These are phyloP conservation scores for Aurifilum marmelostoma DNA, from an alignment of 2,329 filamentous ascomycete species.

Conservation along the genomic window DNA sequence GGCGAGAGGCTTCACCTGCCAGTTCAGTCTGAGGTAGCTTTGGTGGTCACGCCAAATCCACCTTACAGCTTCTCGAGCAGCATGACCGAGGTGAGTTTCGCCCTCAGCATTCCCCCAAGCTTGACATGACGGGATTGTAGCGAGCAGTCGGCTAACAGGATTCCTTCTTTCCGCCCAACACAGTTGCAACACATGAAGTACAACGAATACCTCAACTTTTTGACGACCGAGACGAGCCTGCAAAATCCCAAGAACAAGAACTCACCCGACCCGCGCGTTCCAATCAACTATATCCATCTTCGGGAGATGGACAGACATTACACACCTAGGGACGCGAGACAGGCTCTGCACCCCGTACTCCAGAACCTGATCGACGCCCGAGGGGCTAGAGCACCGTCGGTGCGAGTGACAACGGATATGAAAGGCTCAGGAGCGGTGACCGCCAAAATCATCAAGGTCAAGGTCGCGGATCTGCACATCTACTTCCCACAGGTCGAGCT, in stretches of 20 bases:
- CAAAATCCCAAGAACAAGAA: slow-evolving; percentile 51
- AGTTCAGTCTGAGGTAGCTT: slow-evolving; percentile 53
- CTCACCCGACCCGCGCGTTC: slow-evolving; percentile 54
- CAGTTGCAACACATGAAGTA: slow-evolving; percentile 79
- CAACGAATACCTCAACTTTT: slow-evolving; percentile 82
- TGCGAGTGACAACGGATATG: slow-evolving; percentile 75
- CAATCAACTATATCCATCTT: slow-evolving; percentile 79
- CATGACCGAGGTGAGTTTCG: slow-evolving; percentile 77
- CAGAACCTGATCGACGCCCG: slow-evolving; percentile 58
- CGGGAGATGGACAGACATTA: slow-evolving; percentile 84
- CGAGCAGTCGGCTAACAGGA: slow-evolving; percentile 3
- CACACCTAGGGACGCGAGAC: slow-evolving; percentile 62
- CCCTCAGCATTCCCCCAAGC: neutral
- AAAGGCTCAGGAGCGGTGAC: slow-evolving; percentile 67
- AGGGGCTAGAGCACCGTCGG: slow-evolving; percentile 51
- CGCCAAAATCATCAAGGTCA: slow-evolving; percentile 86
- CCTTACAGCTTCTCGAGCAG: slow-evolving; percentile 78
- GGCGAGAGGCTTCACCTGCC: slow-evolving; percentile 66
- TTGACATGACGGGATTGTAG: neutral
- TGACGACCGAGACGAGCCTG: slow-evolving; percentile 62
- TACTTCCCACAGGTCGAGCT: slow-evolving; percentile 76
- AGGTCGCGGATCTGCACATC: slow-evolving; percentile 87
- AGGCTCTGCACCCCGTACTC: slow-evolving; percentile 67
- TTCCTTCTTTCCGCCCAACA: neutral
- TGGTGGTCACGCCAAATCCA: slow-evolving; percentile 68